Conservation (phyloP, 2,329 filamentous ascomycete genomes). For the Fusarium sp. region DNA sequence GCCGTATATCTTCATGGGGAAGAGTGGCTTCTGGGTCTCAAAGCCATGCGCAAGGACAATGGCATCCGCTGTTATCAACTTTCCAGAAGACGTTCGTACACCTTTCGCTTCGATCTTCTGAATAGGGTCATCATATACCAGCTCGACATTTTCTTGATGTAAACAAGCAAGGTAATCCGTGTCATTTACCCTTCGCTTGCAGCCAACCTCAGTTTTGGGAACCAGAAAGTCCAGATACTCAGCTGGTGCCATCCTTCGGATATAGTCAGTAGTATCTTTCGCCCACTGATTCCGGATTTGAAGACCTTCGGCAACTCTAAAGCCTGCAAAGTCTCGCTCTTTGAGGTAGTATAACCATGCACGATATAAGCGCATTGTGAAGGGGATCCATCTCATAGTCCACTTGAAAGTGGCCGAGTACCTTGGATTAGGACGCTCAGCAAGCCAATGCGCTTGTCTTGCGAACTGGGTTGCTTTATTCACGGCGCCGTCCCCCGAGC, state of each 20-base stretch:
- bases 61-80: conserved; percentile 42
- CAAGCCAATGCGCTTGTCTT: conserved; percentile 63
- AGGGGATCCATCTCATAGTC: conserved; percentile 42
- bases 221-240: conserved; percentile 49
- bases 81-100: conserved; percentile 32
- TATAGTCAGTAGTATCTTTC: conserved; percentile 42
- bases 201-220: conserved; percentile 50
- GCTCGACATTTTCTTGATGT: conserved; percentile 46
- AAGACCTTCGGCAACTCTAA: conserved; percentile 29
- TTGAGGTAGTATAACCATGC: conserved; percentile 36
- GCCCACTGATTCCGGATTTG: conserved; percentile 32
- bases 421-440: conserved; percentile 37
- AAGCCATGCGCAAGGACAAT: conserved; percentile 64
- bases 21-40: conserved; percentile 59
- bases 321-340: conserved; percentile 41
- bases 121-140: conserved; percentile 41
- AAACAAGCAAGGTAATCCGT: conserved; percentile 49
- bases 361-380: conserved; percentile 37
- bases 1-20: conserved; percentile 60
- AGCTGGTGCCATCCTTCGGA: conserved; percentile 39
- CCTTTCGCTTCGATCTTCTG: conserved; percentile 24
- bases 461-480: conserved; percentile 59
- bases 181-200: conserved; percentile 52
- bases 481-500: conserved; percentile 42
- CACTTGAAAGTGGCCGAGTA: conserved; percentile 42